These are phyloP conservation scores for Cephalotrichum gorgonifer DNA, from an alignment of 2,329 filamentous ascomycete species.

Conservation along the genomic window DNA sequence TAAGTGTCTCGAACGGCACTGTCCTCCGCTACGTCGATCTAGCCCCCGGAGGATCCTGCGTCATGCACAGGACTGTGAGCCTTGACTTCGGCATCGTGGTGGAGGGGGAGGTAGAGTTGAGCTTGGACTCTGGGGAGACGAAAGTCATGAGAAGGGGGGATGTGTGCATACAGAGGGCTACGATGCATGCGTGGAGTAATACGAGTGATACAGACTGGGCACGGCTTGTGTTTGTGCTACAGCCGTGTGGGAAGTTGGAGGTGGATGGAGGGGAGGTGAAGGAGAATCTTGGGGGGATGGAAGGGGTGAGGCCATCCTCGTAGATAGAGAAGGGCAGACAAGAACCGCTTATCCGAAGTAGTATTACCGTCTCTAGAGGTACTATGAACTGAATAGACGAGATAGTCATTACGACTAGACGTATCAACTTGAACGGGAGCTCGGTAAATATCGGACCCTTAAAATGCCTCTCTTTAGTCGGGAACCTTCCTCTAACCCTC, in stretches of 20 bases:
- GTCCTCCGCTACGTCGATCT: conserved; percentile 39
- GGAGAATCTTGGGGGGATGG: conserved; percentile 22
- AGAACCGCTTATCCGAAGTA: no score
- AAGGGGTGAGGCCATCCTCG: conserved; percentile 12
- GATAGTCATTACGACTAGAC: no score
- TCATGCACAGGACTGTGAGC: conserved; percentile 42
- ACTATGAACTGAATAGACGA: no score
- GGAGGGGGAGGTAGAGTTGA: conserved; percentile 41
- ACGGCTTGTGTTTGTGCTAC: conserved; percentile 12
- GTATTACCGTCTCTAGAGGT: no score
- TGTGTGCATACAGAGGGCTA: conserved; percentile 42
- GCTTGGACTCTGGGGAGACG: conserved; percentile 38
- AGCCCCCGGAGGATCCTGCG: conserved; percentile 23
- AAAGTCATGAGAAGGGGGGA: conserved; percentile 37
- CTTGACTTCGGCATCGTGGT: conserved; percentile 45
- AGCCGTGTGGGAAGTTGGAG: conserved; percentile 11
- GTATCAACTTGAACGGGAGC: no score
- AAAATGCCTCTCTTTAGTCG: not conserved
- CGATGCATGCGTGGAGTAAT: conserved; percentile 46
- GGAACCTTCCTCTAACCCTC: conserved; percentile 45
- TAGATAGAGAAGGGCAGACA: conserved; percentile 6
- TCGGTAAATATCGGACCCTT: no score
- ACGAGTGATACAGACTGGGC: conserved; percentile 31
- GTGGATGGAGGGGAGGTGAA: conserved; percentile 13
- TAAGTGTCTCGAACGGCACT: conserved; percentile 24